Base-by-base conservation (phyloP, 257 asterid species). In the Solanum ossicruentum region DNA sequence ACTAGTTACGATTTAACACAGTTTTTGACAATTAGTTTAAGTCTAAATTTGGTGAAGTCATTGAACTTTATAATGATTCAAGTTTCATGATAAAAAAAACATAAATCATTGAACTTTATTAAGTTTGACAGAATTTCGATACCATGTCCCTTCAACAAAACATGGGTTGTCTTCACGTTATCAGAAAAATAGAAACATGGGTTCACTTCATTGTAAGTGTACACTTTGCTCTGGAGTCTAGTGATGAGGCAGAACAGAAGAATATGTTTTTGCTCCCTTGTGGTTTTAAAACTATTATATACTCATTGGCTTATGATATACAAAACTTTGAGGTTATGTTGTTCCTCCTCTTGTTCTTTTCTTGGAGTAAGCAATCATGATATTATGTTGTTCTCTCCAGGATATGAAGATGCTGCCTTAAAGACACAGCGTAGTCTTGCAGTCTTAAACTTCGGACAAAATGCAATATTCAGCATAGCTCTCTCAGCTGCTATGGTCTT, bases 361-460 rank as follows among this genome's bases (percentile, higher is more conserved):
- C 41, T 63, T 21, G 58, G 85, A 85, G 73, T 71, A 58, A 69
- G 80, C 82, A 69, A 55, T 43, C 17, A 55, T 65, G 58, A 16
- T 21, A 36, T 80, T 67, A 18, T 85, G 60, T n/a, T 83, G 71
- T 72, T 84, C 69, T 88, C 83, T 89, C 87, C 97, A 96, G 99
- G 89, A 87, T 96, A 95, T 88, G 99, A 95, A 90, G 93, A 92
- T 89, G 98, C 99, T 87, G 98, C 99, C 91, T 86, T 96, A 82
- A 90, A 91, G 89, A 95, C 98, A 77, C 98, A 96, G 90, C 90
- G 92, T 56, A 96, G 99, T 90, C 97, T 97, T 85, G 99, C 98
- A 79, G 78, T 66, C 80, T 87, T 96, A 82, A 96, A 96, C 94
- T 95, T 96, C 72, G 99, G 99, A 89, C 99, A 96, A 92, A 96